phyloP scores from a whole-genome alignment of 2,329 filamentous ascomycete genomes.

The Talaromyces sp. region DNA sequence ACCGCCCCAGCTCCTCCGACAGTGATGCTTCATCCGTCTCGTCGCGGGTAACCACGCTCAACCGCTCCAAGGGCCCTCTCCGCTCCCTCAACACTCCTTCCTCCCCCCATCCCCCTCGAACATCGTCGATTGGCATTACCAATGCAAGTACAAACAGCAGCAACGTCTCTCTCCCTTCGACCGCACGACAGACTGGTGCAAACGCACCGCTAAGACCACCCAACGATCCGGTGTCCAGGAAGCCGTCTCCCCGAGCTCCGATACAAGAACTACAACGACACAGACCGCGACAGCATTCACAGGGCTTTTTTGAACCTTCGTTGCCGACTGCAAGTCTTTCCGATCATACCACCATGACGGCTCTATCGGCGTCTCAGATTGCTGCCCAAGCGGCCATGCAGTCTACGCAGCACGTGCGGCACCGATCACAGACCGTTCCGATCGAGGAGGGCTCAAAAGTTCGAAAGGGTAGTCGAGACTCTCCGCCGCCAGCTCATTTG shows the following conservation, averaged over 20 bases:
- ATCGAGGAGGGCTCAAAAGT: conserved; percentile 35
- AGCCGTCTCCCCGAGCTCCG: conserved; percentile 39
- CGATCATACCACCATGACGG: conserved; percentile 44
- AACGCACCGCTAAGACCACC: conserved; percentile 7
- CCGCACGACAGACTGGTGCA: conserved; percentile 33
- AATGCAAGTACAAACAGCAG: conserved; percentile 31
- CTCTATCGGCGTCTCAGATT: conserved; percentile 61
- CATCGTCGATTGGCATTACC: conserved; percentile 28
- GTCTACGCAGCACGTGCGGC: conserved; percentile 45
- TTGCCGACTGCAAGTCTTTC: conserved; percentile 54
- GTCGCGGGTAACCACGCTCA: conserved; percentile 47
- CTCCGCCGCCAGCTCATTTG: conserved; percentile 34
- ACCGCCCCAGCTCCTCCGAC: conserved; percentile 44
- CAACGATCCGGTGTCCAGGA: conserved; percentile 24
- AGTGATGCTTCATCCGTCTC: conserved; percentile 45
- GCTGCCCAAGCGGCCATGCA: conserved; percentile 66
- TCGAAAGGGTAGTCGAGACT: conserved; percentile 35
- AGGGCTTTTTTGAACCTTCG: conserved; percentile 67
- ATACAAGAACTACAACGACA: conserved; percentile 41
- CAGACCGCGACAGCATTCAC: conserved; percentile 56
- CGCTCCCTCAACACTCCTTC: conserved; percentile 31
- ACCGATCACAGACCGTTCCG: conserved; percentile 56
- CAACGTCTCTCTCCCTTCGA: conserved; percentile 36
- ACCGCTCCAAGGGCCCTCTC: conserved; percentile 41
- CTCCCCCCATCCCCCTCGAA: conserved; percentile 31